Percentiles rank a stretch among this genome's conserved stretches.
phyloP scores from a whole-genome alignment of 495 filamentous ascomycete genomes.

The Xanthoparmelia taractica region DNA sequence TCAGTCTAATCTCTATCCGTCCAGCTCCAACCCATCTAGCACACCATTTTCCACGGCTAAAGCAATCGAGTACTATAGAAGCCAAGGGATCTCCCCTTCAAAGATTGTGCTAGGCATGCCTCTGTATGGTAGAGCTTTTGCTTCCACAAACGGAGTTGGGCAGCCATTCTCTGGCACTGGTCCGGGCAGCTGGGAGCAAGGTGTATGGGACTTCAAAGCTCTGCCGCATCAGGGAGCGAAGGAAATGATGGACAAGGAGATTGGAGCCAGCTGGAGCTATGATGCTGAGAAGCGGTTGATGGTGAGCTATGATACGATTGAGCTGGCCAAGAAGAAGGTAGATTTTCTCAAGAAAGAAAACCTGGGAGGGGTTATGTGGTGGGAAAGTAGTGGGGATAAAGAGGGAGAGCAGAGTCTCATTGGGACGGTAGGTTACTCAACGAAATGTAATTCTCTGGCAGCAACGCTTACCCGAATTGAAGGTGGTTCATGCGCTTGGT shows the following conservation, averaged over 20 bases:
- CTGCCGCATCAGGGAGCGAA: slow-evolving; percentile 38
- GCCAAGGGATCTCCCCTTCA: slow-evolving; percentile 48
- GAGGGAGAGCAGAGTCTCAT: slow-evolving; percentile 53
- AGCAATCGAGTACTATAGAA: slow-evolving; percentile 53
- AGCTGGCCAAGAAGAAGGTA: slow-evolving; percentile 53
- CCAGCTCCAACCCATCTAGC: slow-evolving; percentile 40
- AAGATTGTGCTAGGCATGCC: slow-evolving; percentile 83
- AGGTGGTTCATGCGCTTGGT: slow-evolving; percentile 45
- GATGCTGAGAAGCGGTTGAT: slow-evolving; percentile 50
- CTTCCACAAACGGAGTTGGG: slow-evolving; percentile 62
- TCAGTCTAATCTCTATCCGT: slow-evolving; percentile 64
- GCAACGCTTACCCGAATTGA: background rate
- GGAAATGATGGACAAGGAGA: slow-evolving; percentile 34
- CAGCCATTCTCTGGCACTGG: slow-evolving; percentile 60
- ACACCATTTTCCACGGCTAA: slow-evolving; percentile 49
- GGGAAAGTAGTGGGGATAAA: slow-evolving; percentile 77
- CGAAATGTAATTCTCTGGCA: background rate
- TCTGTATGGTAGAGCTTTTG: slow-evolving; percentile 76
- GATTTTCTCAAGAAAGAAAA: slow-evolving; percentile 53
- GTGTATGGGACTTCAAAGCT: slow-evolving; percentile 71
- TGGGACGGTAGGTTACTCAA: slow-evolving; percentile 38
- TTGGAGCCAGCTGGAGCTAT: slow-evolving; percentile 61
- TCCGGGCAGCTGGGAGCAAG: slow-evolving; percentile 60
- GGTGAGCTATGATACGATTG: slow-evolving; percentile 67
- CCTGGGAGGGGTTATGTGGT: slow-evolving; percentile 82